Percentiles rank a stretch among this genome's conserved stretches.
phyloP scores from a whole-genome alignment of 371 early-diverging fungal genomes.

The Saksenaea vasiformis region DNA sequence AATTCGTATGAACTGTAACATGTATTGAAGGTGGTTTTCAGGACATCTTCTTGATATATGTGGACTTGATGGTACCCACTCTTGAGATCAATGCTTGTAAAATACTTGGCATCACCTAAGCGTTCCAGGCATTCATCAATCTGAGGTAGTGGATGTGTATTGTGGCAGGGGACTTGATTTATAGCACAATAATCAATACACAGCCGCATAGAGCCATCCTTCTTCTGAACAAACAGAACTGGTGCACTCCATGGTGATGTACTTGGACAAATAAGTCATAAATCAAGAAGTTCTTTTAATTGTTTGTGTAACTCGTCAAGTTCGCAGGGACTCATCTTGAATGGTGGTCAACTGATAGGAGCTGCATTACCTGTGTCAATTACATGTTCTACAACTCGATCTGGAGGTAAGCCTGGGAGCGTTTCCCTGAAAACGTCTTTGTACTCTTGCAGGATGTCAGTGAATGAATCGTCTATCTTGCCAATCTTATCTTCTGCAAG shows the following conservation, averaged over 20 bases:
- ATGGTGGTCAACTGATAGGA: conserved; percentile 15
- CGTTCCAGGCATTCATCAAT: conserved; percentile 48
- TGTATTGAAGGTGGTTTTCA: conserved; percentile 38
- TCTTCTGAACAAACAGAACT: conserved; percentile 55
- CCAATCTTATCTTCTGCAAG: not conserved
- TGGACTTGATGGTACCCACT: conserved; percentile 44
- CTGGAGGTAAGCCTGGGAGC: not conserved
- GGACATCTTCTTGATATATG: conserved; percentile 19
- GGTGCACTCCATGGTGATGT: conserved; percentile 27
- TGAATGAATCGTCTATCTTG: not conserved
- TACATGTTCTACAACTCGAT: not conserved
- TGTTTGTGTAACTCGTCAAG: conserved; percentile 14
- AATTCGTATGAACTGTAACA: conserved; percentile 12
- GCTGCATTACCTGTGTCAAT: conserved; percentile 9
- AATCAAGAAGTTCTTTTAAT: not conserved
- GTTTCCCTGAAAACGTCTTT: conserved; percentile 8
- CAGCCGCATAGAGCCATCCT: conserved; percentile 47
- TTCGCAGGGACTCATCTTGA: conserved; percentile 32
- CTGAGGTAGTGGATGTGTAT: not conserved
- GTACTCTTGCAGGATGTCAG: not conserved
- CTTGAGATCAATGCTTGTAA: conserved; percentile 51
- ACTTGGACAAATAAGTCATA: conserved; percentile 10
- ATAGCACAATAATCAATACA: conserved; percentile 31
- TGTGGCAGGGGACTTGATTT: not conserved
- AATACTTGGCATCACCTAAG: conserved; percentile 29